Evolutionary conservation across 129 eudicot genomes (phyloP), one percentile per base, ranked within the genome.

Genomic region (Lonicera japonica): DNA sequence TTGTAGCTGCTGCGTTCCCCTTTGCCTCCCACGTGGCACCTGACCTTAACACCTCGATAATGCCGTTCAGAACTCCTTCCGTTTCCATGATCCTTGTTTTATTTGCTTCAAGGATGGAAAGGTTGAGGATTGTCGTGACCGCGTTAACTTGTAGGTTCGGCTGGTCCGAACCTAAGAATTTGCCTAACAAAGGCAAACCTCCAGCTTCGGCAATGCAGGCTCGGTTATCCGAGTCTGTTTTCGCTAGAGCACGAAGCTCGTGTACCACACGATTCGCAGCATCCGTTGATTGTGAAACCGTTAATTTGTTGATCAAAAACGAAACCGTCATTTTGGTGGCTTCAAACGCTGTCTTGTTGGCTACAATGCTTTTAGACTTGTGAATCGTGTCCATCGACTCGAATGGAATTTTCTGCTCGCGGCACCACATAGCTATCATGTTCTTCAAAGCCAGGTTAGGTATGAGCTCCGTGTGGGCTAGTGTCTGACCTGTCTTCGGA

Each of bases 11-110:
- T 14, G 96, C 98, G 36, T 92, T 92, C 22, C 95, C 98, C 64
- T 87, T 92, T 13, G 96, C 95, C 63, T 92, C 98, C 96, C 96
- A 87, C 36, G 88, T 87, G 67, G 86, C 88, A 15, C 98, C 98
- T 0, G 83, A 77, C 21, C 91, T 79, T 24, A 92, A 66, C 53
- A 92, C 98, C 68, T 84, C 90, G 18, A 92, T 73, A 22, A 92
- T 66, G 0, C 96, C 90, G 43, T 80, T 78, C 0, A 92, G 34
- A 3, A 77, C 95, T 18, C 96, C 88, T 15, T 84, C 96, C 0
- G 84, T 80, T 67, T 92, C 98, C 95, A 92, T 80, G 54, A 92
- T 87, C 72, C 69, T 61, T 5, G 79, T 54, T 62, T 92, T 92
- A 58, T 92, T 92, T 4, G 77, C 88, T 10, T 92, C 98, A 10